Conservation (phyloP, 305 asterid species). For the Striga hermonthica region DNA sequence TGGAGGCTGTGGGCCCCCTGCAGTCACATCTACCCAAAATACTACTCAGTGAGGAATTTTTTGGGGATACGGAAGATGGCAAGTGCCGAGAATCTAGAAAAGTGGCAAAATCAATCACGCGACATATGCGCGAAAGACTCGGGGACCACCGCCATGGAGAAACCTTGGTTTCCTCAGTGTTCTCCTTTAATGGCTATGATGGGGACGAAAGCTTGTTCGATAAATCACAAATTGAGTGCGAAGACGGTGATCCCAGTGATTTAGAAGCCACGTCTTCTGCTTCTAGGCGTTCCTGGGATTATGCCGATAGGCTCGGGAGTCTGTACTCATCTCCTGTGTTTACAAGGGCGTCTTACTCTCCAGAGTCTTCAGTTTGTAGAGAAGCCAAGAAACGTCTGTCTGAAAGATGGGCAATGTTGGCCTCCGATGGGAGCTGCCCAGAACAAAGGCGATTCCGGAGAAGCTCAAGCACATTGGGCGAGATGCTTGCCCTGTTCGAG, state of each 20-base stretch:
- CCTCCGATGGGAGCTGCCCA: conserved; percentile 50
- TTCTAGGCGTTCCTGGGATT: conserved; percentile 72
- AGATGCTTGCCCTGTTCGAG: conserved; percentile 54
- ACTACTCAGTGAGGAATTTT: conserved; percentile 37
- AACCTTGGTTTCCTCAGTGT: conserved; percentile 60
- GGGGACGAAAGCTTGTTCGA: conserved; percentile 73
- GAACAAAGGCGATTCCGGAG: conserved; percentile 35
- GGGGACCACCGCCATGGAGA: conserved; percentile 50
- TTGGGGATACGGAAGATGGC: conserved; percentile 43
- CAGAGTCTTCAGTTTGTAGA: conserved; percentile 70
- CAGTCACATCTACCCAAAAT: conserved; percentile 39
- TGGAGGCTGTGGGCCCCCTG: conserved; percentile 40
- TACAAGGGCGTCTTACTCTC: conserved; percentile 57
- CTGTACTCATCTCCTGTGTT: conserved; percentile 56
- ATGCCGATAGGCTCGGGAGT: conserved; percentile 54
- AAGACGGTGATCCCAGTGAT: conserved; percentile 55
- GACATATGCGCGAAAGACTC: conserved; percentile 42
- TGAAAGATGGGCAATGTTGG: conserved; percentile 77
- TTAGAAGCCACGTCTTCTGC: conserved; percentile 64
- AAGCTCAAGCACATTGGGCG: conserved; percentile 47
- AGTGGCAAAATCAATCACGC: conserved; percentile 57
- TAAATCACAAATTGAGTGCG: conserved; percentile 46
- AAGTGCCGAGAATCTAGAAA: conserved; percentile 59
- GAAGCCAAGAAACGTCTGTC: conserved; percentile 88
- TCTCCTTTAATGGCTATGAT: conserved; percentile 61